Evolutionary conservation across 805 yeast species (phyloP), one percentile per base, ranked within the genome.

Genomic region (Cyberlindnera japonica): DNA sequence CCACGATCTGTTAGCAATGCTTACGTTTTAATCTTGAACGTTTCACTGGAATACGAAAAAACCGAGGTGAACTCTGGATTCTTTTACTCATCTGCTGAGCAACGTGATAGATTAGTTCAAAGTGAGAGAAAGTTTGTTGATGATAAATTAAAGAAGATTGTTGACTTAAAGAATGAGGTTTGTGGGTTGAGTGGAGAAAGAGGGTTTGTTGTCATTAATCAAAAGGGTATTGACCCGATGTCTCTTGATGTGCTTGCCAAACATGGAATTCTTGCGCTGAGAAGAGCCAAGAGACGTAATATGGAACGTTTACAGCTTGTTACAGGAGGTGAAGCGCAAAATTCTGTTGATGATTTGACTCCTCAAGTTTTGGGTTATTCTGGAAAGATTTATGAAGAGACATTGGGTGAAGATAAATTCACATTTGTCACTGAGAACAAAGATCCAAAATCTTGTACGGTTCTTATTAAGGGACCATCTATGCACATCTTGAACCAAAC

Each of bases 221-320:
- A 93, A 67, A 93, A 93, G 72, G 99, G 99, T 56, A 93, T 93
- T 51, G 99, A 93, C 62, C 99, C 99, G 49, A 84, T 93, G 93
- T 89, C 97, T 7, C 70, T 93, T 48, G 99, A 93, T 61, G 82
- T 91, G 5, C 73, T 93, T 49, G 98, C 98, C 32, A 88, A 87
- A 61, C 83, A 93, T 65, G 85, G 84, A 54, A 93, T 93, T 51
- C 72, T 93, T 54, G 99, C 99, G 1, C 74, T 93, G 55, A 82
- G 99, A 72, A 81, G 99, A 61, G 99, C 99, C 32, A 93, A 93
- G 72, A 81, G 99, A 72, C 83, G 99, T 70, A 93, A 93, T 66
- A 91, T 93, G 99, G 99, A 93, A 70, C 81, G 99, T 62, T 74
- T 93, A 60, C 99, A 93, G 67, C 74, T 93, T 45, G 88, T 89